Conservation (phyloP, 345 rosid genomes). For the Kernera saxatilis region DNA sequence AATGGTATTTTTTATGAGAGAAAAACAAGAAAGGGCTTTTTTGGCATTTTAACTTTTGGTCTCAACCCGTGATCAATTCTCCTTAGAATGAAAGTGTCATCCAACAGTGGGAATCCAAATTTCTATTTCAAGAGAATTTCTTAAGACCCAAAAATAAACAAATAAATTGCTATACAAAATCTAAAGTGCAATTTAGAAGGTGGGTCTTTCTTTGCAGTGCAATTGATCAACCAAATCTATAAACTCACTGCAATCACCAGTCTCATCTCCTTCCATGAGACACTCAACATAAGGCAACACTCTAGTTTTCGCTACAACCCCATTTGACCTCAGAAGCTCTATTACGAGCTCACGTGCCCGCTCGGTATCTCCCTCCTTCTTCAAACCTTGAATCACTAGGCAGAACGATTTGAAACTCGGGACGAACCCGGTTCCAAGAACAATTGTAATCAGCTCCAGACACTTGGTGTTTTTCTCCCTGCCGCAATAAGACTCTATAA, state of each 20-base stretch:
- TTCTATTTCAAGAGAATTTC: neutral
- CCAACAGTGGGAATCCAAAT: neutral
- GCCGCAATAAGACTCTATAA: slow-evolving; percentile 37
- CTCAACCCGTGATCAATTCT: neutral
- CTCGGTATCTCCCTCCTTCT: slow-evolving; percentile 29
- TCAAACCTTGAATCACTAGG: slow-evolving; percentile 35
- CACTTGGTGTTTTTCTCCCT: slow-evolving; percentile 23
- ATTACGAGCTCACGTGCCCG: slow-evolving; percentile 34
- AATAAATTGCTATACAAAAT: neutral
- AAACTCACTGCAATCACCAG: slow-evolving; percentile 23
- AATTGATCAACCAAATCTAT: slow-evolving; percentile 24
- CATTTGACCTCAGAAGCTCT: slow-evolving; percentile 35
- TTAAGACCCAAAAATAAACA: neutral
- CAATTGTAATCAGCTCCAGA: slow-evolving; percentile 29
- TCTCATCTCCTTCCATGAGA: slow-evolving; percentile 33
- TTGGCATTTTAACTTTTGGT: neutral
- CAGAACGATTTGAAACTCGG: slow-evolving; percentile 40
- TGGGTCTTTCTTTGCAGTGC: slow-evolving; percentile 9
- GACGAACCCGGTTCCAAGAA: slow-evolving; percentile 30
- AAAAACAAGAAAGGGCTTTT: neutral
- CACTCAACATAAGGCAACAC: slow-evolving; percentile 33
- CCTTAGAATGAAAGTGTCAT: neutral
- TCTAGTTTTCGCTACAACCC: slow-evolving; percentile 22
- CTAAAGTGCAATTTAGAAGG: neutral
- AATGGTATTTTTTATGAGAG: slow-evolving; percentile 24